Conservation (phyloP, 805 yeast genomes). For the Tetrapisispora iriomotensis region DNA sequence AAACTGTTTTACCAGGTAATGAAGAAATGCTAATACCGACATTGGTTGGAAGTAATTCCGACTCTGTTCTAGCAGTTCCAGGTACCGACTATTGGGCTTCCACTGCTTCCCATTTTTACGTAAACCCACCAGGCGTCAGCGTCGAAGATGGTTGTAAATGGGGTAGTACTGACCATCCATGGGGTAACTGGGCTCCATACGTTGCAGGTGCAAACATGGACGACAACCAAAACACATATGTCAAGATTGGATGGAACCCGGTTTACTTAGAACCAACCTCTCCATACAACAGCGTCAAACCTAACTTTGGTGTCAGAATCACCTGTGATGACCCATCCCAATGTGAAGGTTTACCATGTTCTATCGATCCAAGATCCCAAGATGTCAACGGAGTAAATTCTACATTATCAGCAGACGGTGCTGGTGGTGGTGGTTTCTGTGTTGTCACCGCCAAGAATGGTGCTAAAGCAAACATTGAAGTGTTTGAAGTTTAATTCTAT, state of each 20-base stretch:
- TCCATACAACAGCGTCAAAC: constrained; percentile 46
- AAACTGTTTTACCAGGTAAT: constrained; percentile 88
- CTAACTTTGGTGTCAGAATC: constrained; percentile 62
- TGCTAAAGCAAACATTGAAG: constrained; percentile 61
- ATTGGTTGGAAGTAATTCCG: constrained; percentile 36
- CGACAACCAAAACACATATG: constrained; percentile 55
- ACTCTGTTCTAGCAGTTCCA: constrained; percentile 67
- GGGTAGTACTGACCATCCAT: constrained; percentile 61
- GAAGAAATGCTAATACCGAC: constrained; percentile 93
- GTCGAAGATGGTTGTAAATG: constrained; percentile 71
- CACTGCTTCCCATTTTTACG: constrained; percentile 79
- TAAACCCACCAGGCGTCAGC: constrained; percentile 76
- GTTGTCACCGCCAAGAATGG: constrained; percentile 64
- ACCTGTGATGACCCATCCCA: constrained; percentile 59
- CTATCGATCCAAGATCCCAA: constrained; percentile 59
- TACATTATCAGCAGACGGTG: constrained; percentile 35
- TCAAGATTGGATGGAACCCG: constrained; percentile 89
- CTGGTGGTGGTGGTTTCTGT: constrained; percentile 72
- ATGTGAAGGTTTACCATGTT: constrained; percentile 74
- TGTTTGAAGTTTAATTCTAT: constrained; percentile 32
- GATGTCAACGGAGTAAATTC: constrained; percentile 49
- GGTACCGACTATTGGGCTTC: constrained; percentile 75
- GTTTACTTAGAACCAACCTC: constrained; percentile 52
- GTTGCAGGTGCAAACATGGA: constrained; percentile 89
- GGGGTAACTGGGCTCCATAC: constrained; percentile 90